phyloP scores from a whole-genome alignment of 805 yeast genomes.

The Pichia heedii region DNA sequence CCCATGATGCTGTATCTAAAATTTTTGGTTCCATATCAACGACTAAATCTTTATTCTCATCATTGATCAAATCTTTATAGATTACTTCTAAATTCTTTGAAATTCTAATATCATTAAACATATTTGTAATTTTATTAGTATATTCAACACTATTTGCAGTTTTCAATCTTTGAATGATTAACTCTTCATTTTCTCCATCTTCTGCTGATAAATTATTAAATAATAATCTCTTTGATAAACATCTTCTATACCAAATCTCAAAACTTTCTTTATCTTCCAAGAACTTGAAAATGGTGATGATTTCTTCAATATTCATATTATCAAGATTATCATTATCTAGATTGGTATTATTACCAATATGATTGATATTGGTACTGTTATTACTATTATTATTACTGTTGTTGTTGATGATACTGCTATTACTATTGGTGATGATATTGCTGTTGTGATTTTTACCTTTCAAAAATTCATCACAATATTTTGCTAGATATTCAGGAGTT shows the following conservation, averaged over 20 bases:
- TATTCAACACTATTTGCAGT: constrained; percentile 87
- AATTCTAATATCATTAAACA: constrained; percentile 90
- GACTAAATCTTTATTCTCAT: constrained; percentile 9
- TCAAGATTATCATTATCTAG: constrained; percentile 12
- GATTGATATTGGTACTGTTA: not conserved
- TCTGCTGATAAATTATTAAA: constrained; percentile 65
- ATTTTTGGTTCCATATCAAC: constrained; percentile 27
- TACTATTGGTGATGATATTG: too few species aligned
- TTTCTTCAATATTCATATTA: constrained; percentile 74
- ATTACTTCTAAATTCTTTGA: constrained; percentile 62
- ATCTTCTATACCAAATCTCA: constrained; percentile 84
- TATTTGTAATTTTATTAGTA: constrained; percentile 86
- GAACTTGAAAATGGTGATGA: constrained; percentile 80
- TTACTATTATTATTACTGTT: not conserved
- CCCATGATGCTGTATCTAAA: constrained; percentile 27
- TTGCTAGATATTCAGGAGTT: constrained; percentile 88
- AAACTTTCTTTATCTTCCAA: constrained; percentile 92
- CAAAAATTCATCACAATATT: constrained; percentile 76
- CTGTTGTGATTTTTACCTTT: constrained; percentile 72
- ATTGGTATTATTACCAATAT: too few species aligned
- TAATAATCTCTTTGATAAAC: constrained; percentile 81
- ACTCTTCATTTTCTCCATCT: constrained; percentile 77
- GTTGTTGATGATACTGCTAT: too few species aligned
- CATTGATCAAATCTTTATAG: constrained; percentile 20
- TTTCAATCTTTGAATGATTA: constrained; percentile 76